Percentiles rank a stretch among this genome's conserved stretches.
These are phyloP conservation scores for Nemania diffusa DNA, from an alignment of 2,329 filamentous ascomycete species.

Conservation along the genomic window DNA sequence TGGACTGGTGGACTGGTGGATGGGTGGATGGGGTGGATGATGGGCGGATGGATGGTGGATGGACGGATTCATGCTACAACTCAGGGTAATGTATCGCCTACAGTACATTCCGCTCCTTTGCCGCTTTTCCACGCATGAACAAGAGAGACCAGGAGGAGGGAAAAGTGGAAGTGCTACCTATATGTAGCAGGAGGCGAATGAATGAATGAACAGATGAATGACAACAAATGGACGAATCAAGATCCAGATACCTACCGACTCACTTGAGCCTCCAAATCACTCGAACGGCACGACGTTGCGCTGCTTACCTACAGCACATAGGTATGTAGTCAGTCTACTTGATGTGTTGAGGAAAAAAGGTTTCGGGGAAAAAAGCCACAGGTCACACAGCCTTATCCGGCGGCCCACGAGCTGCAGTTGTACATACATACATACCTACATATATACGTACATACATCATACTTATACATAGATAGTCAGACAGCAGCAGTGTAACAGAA, in stretches of 20 bases:
- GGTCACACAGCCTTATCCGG: conserved; percentile 21
- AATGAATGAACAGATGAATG: neutral
- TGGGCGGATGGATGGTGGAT: no score
- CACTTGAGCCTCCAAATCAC: no score
- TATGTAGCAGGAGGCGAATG: neutral
- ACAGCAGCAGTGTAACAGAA: conserved; percentile 11
- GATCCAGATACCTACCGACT: neutral
- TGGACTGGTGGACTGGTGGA: no score
- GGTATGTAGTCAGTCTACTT: no score
- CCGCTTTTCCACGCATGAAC: conserved; percentile 11
- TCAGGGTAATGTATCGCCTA: conserved; percentile 26
- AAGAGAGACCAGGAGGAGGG: neutral
- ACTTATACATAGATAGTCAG: no score
- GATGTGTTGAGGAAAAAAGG: no score
- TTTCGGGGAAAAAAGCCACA: no score
- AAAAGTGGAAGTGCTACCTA: neutral
- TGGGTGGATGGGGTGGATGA: neutral
- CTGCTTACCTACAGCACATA: neutral
- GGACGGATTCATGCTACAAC: no score
- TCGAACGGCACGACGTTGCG: neutral
- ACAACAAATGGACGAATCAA: neutral
- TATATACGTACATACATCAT: no score
- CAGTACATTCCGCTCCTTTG: conserved; percentile 24
- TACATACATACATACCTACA: conserved; percentile 1
- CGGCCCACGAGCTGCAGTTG: conserved; percentile 13